Base-by-base conservation (phyloP, 495 filamentous ascomycete genomes). In the Penicillium macrosclerotiorum region DNA sequence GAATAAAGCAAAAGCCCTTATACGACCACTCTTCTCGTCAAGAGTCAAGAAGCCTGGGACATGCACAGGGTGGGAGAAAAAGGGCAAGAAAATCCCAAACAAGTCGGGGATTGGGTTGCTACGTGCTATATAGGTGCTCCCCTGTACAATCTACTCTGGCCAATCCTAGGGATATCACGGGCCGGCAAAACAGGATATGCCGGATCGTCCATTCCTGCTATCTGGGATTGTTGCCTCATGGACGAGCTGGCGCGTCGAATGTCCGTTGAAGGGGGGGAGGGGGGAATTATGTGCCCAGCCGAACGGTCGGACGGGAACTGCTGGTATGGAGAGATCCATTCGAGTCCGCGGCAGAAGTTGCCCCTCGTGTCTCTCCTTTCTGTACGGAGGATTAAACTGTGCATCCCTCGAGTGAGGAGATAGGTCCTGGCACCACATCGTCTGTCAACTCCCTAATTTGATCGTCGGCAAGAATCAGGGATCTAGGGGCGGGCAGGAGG, bases 121-220 rank as follows among this genome's bases (percentile, higher is more conserved):
- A 49, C 46, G 34, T 31, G 41, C 47, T 51, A 51, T 51, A 51
- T 51, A 51, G n/a, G n/a, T n/a, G n/a, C n/a, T n/a, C n/a, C n/a
- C n/a, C n/a, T n/a, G n/a, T n/a, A n/a, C n/a, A n/a, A 18, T 22
- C 20, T 17, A 12, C n/a, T 32, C 37, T 39, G 37, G 33, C 29
- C 22, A 38, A 36, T n/a, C 42, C 35, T 40, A 45, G 27, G 34
- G 24, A 30, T 40, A 27, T 22, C 30, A 34, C 35, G 42, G n/a
- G 31, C 20, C 22, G 14, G 8, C 24, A 26, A 45, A 54, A 57
- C 47, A 51, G 49, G 55, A 52, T 41, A 51, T 54, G 54, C 16
- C 42, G 44, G 47, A 52, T 48, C 41, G 25, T 51, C 33, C 59
- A 59, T 60, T 62, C 59, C 52, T 46, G 40, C 17, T 25, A 49